These are phyloP conservation scores for Penicillium janthinellum DNA, from an alignment of 2,329 filamentous ascomycete genomes.

Conservation along the genomic window DNA sequence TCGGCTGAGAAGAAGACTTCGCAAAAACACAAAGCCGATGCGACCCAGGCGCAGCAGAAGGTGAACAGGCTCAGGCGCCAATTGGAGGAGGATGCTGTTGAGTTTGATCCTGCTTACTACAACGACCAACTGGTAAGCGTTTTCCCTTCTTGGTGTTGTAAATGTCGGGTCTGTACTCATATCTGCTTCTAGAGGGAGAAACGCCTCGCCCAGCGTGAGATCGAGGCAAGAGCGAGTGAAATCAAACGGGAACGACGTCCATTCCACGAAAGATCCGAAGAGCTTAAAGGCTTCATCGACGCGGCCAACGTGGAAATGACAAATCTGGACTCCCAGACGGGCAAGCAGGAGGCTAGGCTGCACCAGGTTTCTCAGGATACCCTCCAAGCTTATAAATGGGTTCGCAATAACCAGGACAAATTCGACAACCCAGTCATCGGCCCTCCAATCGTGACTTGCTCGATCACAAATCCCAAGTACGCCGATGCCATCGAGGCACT, in stretches of 20 bases:
- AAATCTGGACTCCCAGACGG: constrained; percentile 71
- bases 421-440: constrained; percentile 80
- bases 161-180: constrained; percentile 22
- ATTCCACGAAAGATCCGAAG: constrained; percentile 37
- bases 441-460: constrained; percentile 78
- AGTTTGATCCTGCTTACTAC: constrained; percentile 70
- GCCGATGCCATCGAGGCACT: constrained; percentile 62
- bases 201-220: constrained; percentile 42
- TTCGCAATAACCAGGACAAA: constrained; percentile 67
- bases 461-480: constrained; percentile 71
- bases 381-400: constrained; percentile 75
- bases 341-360: constrained; percentile 71
- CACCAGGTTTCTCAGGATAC: constrained; percentile 63
- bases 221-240: constrained; percentile 43
- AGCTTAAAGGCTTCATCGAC: constrained; percentile 41
- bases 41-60: constrained; percentile 53
- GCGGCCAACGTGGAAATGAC: constrained; percentile 54
- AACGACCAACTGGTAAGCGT: constrained; percentile 70
- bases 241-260: constrained; percentile 42
- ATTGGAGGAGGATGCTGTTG: constrained; percentile 62
- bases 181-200: constrained; percentile 56
- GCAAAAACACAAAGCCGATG: constrained; percentile 55
- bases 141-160: neutral
- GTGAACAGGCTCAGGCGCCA: constrained; percentile 67
- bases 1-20: constrained; percentile 56